A percentile compares a stretch with the other conserved stretches of the same genome.
phyloP scores from a whole-genome alignment of 345 rosid species.

The Sapria himalayana region DNA sequence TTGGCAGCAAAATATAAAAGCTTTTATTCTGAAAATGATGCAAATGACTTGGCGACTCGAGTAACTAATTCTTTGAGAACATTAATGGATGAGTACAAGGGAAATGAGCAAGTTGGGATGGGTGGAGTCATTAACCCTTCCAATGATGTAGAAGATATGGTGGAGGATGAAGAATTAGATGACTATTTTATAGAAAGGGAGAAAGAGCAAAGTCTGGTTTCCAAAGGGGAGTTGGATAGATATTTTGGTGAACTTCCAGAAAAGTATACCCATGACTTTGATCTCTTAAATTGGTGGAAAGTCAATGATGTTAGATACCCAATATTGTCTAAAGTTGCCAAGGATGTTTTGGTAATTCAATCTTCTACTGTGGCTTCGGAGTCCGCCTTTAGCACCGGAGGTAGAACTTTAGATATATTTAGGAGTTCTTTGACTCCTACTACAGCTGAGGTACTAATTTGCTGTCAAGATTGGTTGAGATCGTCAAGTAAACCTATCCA shows the following conservation, averaged over 20 bases:
- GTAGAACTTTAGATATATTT: slow-evolving; percentile 36
- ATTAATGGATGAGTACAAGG: slow-evolving; percentile 39
- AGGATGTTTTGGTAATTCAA: slow-evolving; percentile 73
- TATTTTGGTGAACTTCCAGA: slow-evolving; percentile 77
- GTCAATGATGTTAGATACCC: slow-evolving; percentile 96
- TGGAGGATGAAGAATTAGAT: too few relatives aligned
- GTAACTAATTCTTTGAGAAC: slow-evolving; percentile 73
- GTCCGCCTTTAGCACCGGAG: slow-evolving; percentile 26
- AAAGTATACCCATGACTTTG: slow-evolving; percentile 68
- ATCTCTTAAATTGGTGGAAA: slow-evolving; percentile 83
- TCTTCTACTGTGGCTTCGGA: slow-evolving; percentile 48
- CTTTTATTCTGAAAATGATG: slow-evolving; percentile 81
- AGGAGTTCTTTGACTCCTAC: slow-evolving; percentile 40
- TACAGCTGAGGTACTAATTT: slow-evolving; percentile 63
- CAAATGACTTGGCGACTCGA: slow-evolving; percentile 63
- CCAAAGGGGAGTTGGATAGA: slow-evolving; percentile 56
- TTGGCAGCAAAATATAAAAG: too few relatives aligned
- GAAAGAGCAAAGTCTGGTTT: slow-evolving; percentile 51
- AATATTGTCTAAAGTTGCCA: slow-evolving; percentile 80
- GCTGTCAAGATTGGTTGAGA: slow-evolving; percentile 62
- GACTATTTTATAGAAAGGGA: too few relatives aligned
- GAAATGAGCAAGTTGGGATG: slow-evolving; percentile 72
- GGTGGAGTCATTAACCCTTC: slow-evolving; percentile 73
- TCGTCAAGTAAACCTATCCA: too few relatives aligned
- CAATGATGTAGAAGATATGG: too few relatives aligned